Base-by-base conservation (phyloP, 345 rosid genomes). In the Salix exigua region DNA sequence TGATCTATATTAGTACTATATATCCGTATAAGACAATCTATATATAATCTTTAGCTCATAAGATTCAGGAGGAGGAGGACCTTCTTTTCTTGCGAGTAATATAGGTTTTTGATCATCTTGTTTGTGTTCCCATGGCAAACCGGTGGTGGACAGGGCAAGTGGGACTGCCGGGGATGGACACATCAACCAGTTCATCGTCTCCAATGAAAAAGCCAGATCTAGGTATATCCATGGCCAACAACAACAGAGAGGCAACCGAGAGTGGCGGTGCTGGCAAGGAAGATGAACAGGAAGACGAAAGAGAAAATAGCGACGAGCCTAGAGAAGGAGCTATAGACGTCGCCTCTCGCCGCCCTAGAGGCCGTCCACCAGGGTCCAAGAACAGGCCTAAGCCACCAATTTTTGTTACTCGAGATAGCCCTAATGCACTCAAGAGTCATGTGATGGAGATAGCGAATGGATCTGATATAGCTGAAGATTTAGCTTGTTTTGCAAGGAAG, bases 181-280 rank as follows among this genome's bases (percentile, higher is more conserved):
- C 87, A 60, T 83, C 89, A 30, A 83, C 91, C 6, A 80, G 87
- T 51, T 85, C 87, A 73, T 83, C 93, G 3, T 85, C 92, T 85
- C 88, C 86, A 31, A 71, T 89, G 86, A 86, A 89, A 86, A 88
- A 87, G 78, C 89, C 93, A 82, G 91, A 90, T 88, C 91, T 90
- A 70, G 90, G 90, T 63, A 90, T 90, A 79, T 90, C 93, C 73
- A 88, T 89, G 81, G 74, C 85, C 58, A 88, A 74, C 73, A 76
- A 4, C 82, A 78, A 79, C 53, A 82, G 77, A 71, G 86, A 78
- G 66, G 78, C 84, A 13, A 75, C 81, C 14, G 88, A 82, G 74
- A 80, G 89, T 50, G 79, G 33, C 33, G 33, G 84, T 7, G 33
- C 14, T 44, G 76, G 84, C 66, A 68, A 75, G 7, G 79, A 79